Base-by-base conservation (phyloP, 805 yeast species). In the Myxozyma sirexii region DNA sequence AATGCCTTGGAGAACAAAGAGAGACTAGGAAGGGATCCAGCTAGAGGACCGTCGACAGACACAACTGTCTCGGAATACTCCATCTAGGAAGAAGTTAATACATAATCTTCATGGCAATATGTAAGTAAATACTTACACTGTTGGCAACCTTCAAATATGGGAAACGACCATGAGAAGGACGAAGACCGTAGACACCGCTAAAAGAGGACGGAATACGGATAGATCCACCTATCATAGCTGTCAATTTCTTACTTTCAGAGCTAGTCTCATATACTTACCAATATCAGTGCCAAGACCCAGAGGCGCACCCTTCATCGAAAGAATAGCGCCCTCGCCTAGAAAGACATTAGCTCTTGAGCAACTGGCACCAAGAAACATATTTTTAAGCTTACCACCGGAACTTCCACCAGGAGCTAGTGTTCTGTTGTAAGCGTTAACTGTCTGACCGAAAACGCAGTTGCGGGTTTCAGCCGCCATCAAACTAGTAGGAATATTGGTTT, bases 121-220 rank as follows among this genome's bases (percentile, higher is more conserved):
- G 1, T 82, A 81, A 21, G 26, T n/a, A 63, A 73, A 74, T 44
- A 44, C 63, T 17, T 51, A 60, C 63, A 60, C 65, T 62, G 56
- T 62, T 62, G 37, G 64, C 65, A 17, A 62, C 65, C 53, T 2
- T 89, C 90, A 68, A 76, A 82, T 48, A 80, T 57, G 75, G 70
- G 37, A 84, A 75, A 71, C 90, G 78, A 70, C 82, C 81, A 3
- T 83, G 76, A 4, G 87, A 76, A 29, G 89, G 88, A 67, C 87
- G 80, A 57, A 86, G 71, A 17, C 88, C 90, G 67, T 76, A 83
- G 38, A 79, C 68, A 49, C 77, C 77, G 38, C 76, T 74, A 64
- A 72, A 75, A 4, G 78, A 71, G 3, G 82, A 76, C 1, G 86
- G 85, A 50, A 76, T 74, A 62, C 85, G 72, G 43, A 82, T 73